Percentiles rank a stretch among this genome's conserved stretches.
Conservation (phyloP, 1,284 basidiomycete species). For the Boletus albobrunnescens region DNA sequence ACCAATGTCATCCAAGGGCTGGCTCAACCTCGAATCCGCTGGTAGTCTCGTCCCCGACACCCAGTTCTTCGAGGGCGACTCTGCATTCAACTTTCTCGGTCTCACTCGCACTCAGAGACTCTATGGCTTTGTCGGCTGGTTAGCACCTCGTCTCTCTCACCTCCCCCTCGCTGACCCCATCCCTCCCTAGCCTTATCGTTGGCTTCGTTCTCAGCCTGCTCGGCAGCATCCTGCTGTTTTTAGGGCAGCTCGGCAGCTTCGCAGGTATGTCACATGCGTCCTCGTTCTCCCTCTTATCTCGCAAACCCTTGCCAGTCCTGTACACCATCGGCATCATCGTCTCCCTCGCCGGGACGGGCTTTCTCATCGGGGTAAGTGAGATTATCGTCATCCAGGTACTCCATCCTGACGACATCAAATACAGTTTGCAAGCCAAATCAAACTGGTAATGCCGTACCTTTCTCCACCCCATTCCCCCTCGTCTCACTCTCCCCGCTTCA, state of each 20-base stretch:
- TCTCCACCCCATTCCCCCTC: neutral
- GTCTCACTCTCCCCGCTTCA: slow-evolving; percentile 1
- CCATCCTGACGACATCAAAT: slow-evolving; percentile 1
- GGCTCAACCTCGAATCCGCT: slow-evolving; percentile 71
- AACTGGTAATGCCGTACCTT: slow-evolving; percentile 53
- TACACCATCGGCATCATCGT: slow-evolving; percentile 83
- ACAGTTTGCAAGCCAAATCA: slow-evolving; percentile 75
- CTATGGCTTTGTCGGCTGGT: slow-evolving; percentile 84
- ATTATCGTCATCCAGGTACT: neutral
- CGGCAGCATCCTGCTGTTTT: slow-evolving; percentile 74
- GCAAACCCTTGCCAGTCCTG: slow-evolving; percentile 49
- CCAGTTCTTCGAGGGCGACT: slow-evolving; percentile 78
- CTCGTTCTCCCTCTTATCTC: neutral
- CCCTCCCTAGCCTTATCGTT: slow-evolving; percentile 50
- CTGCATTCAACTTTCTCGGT: slow-evolving; percentile 75
- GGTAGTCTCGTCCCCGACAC: slow-evolving; percentile 59
- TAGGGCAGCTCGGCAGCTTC: slow-evolving; percentile 71
- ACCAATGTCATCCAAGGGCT: slow-evolving; percentile 44
- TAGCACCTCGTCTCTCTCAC: neutral
- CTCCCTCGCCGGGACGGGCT: slow-evolving; percentile 84
- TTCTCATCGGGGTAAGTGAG: slow-evolving; percentile 72
- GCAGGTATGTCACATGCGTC: slow-evolving; percentile 52
- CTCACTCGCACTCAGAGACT: slow-evolving; percentile 76
- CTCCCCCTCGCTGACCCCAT: neutral
- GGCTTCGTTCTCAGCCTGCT: slow-evolving; percentile 81